These are phyloP conservation scores for Diaporthe batatas DNA, from an alignment of 2,329 filamentous ascomycete genomes.

Conservation along the genomic window DNA sequence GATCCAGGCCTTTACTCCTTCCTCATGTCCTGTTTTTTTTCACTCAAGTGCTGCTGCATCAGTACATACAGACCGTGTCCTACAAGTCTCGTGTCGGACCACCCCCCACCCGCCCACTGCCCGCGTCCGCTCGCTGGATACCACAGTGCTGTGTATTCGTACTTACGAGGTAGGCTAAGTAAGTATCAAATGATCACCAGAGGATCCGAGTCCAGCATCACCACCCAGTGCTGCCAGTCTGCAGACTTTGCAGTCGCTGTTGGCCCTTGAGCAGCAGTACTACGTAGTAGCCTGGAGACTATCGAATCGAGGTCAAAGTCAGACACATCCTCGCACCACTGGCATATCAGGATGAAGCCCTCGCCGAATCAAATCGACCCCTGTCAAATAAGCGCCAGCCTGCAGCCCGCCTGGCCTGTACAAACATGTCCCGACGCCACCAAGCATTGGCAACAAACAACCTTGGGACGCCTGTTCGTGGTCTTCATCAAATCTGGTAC, in stretches of 20 bases:
- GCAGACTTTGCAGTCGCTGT: not conserved
- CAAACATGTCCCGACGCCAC: not conserved
- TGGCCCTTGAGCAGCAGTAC: no score
- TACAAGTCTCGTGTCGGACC: not conserved
- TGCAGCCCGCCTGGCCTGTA: not conserved
- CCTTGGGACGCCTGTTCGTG: no score
- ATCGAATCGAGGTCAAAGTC: slow-evolving; percentile 24
- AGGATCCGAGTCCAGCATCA: not conserved
- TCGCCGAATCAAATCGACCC: not conserved
- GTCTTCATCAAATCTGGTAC: not conserved
- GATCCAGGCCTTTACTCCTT: slow-evolving; percentile 22
- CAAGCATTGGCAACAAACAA: no score
- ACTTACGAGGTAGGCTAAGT: not conserved
- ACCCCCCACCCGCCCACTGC: not conserved
- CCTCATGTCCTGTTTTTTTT: not conserved
- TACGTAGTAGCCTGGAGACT: not conserved
- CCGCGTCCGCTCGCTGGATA: no score
- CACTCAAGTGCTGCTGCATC: no score
- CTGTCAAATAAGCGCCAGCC: not conserved
- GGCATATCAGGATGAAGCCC: not conserved
- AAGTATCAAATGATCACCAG: not conserved
- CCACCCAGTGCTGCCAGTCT: not conserved
- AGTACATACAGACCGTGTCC: not conserved
- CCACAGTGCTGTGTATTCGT: no score
- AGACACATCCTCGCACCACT: no score